These are phyloP conservation scores for Senecio squalidus DNA, from an alignment of 140 eudicot species.

Conservation along the genomic window DNA sequence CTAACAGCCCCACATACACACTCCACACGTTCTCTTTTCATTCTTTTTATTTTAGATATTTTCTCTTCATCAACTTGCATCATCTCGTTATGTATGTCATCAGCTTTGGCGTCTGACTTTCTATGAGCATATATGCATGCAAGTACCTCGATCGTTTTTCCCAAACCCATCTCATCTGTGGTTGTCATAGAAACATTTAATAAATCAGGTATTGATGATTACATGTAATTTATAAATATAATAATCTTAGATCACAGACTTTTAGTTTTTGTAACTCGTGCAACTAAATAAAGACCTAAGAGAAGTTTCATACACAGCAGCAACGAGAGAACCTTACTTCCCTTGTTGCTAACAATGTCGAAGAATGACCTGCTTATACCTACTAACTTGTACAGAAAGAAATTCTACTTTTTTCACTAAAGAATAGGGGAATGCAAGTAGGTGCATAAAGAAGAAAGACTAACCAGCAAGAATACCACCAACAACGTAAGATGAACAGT, in stretches of 20 bases:
- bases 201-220: no score
- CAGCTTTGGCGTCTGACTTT: conserved; percentile 40
- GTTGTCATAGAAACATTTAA: conserved; percentile 10
- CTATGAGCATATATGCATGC: conserved; percentile 80
- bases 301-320: no score
- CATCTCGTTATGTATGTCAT: conserved; percentile 21
- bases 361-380: conserved; percentile 3
- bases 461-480: conserved; percentile 99
- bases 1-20: conserved; percentile 89
- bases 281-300: no score
- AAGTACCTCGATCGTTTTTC: conserved; percentile 96
- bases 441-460: conserved; percentile 13
- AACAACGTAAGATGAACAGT: conserved; percentile 34
- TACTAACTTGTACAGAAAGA: background rate
- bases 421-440: background rate
- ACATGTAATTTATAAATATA: no score
- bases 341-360: conserved; percentile 11
- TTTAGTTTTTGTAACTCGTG: no score
- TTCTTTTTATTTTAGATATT: conserved; percentile 43
- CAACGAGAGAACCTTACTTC: background rate
- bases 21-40: conserved; percentile 83
- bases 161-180: conserved; percentile 97
- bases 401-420: background rate
- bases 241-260: no score
- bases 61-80: conserved; percentile 27